Base-by-base conservation (phyloP, 2,329 filamentous ascomycete genomes). In the Cladosporium sp. region DNA sequence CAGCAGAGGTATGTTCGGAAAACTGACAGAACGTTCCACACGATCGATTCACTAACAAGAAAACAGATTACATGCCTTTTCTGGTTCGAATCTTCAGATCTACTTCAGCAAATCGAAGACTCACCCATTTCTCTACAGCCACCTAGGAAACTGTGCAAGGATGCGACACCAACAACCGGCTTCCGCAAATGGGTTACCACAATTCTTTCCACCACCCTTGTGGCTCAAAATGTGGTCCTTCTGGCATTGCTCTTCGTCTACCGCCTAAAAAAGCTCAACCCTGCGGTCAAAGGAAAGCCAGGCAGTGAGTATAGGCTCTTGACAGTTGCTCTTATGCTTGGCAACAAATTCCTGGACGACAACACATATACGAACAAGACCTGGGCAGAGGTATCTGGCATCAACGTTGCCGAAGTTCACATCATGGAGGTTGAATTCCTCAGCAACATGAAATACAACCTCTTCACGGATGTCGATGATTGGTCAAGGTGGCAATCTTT, bases 401-500 rank as follows among this genome's bases (percentile, higher is more conserved):
- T 99, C 61, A 87, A 90, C 1, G 93, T 97, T 12, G 86, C 88
- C 61, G 94, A 99, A 74, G 96, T 99, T 54, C 94, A 99, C 72
- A 89, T 97, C 45, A 99, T 99, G 94, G 94, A 99, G 73, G 94
- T 99, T n/a, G 94, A 99, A 73, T 99, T 99, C 68, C 80, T 99
- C 63, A 97, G 93, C 79, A 97, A 97, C 74, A 96, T 99, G 88
- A 86, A 93, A 69, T 99, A 97, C 75, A 92, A 90, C 67, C 80
- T 99, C 7, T 87, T 93, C 71, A 91, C 90, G 3, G 95, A 92
- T 3, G 87, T 91, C 70, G 82, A 86, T 55, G 85, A 96, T 72
- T 99, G 94, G 94, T 82, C 86, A 51, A 83, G 86, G 56, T 97
- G 94, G 94, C 87, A 97, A 68, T 78, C 81, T 62, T 92, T 92